Conservation (phyloP, 306 rosid species). For the Coriaria nepalensis region DNA sequence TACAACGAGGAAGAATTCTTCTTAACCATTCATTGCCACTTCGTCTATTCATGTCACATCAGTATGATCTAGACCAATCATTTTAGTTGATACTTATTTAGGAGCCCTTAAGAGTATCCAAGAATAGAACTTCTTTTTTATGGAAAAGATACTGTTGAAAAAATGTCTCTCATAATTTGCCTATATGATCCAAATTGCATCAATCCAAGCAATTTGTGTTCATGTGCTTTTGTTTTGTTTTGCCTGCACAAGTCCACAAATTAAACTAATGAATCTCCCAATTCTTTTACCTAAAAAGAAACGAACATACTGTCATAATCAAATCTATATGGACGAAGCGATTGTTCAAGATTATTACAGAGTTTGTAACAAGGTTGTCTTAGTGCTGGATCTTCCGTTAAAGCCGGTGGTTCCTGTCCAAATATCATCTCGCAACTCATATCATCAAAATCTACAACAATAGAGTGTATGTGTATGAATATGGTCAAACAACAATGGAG, state of each 20-base stretch:
- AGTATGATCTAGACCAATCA: too few species aligned
- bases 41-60: too few species aligned
- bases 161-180: background rate
- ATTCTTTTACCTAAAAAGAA: too few species aligned
- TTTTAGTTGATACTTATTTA: too few species aligned
- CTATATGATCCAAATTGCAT: conserved; percentile 1
- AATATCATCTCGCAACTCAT: conserved; percentile 96
- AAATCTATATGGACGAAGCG: background rate
- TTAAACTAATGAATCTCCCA: background rate
- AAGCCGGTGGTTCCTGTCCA: conserved; percentile 73
- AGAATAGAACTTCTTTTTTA: too few species aligned
- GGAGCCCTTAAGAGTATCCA: too few species aligned
- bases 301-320: too few species aligned
- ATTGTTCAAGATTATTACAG: conserved; percentile 32
- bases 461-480: background rate
- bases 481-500: background rate
- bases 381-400: conserved; percentile 65
- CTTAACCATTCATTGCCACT: too few species aligned
- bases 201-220: conserved; percentile 34
- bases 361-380: conserved; percentile 81
- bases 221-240: conserved; percentile 43
- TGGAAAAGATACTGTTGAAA: too few species aligned
- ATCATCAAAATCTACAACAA: conserved; percentile 77
- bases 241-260: conserved; percentile 46
- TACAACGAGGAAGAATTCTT: too few species aligned